A percentile compares a stretch with the other conserved stretches of the same genome.
Conservation (phyloP, 2,329 filamentous ascomycete species). For the Ophiostoma fasciatum region DNA sequence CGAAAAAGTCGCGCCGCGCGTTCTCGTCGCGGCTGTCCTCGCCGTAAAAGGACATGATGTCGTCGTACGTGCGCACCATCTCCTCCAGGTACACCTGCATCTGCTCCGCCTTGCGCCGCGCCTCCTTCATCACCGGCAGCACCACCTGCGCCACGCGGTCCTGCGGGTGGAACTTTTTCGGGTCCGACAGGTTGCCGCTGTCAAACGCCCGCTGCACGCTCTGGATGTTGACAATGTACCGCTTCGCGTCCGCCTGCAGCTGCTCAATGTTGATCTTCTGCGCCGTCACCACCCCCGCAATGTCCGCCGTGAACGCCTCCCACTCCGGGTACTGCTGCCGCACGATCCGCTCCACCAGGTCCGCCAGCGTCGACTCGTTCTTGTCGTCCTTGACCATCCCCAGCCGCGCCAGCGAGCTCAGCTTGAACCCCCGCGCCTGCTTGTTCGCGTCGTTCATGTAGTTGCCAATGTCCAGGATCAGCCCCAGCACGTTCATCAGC, state of each 20-base stretch:
- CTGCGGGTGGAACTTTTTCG: conserved; percentile 95
- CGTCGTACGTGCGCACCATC: conserved; percentile 80
- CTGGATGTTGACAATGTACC: conserved; percentile 87
- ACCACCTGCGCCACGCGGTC: conserved; percentile 88
- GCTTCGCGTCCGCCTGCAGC: conserved; percentile 71
- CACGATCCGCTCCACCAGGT: conserved; percentile 91
- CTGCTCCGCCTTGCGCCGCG: conserved; percentile 87
- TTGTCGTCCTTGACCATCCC: conserved; percentile 99
- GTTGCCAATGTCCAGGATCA: conserved; percentile 96
- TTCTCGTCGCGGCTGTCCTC: conserved; percentile 88
- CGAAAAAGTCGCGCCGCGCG: conserved; percentile 87
- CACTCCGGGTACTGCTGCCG: conserved; percentile 93
- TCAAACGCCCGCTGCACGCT: conserved; percentile 89
- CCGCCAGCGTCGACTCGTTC: conserved; percentile 91
- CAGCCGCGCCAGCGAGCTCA: conserved; percentile 79
- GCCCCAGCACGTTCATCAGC: conserved; percentile 86
- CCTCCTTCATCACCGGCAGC: conserved; percentile 91
- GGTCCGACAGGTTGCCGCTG: conserved; percentile 84
- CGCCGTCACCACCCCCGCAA: conserved; percentile 57
- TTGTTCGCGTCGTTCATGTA: conserved; percentile 99
- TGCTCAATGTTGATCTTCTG: conserved; percentile 96
- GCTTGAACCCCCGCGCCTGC: conserved; percentile 94
- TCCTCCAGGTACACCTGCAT: conserved; percentile 88
- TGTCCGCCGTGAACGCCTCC: conserved; percentile 79
- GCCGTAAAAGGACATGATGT: conserved; percentile 93